Conservation (phyloP, 2,329 filamentous ascomycete species). For the Pestalotiopsis sp. region DNA sequence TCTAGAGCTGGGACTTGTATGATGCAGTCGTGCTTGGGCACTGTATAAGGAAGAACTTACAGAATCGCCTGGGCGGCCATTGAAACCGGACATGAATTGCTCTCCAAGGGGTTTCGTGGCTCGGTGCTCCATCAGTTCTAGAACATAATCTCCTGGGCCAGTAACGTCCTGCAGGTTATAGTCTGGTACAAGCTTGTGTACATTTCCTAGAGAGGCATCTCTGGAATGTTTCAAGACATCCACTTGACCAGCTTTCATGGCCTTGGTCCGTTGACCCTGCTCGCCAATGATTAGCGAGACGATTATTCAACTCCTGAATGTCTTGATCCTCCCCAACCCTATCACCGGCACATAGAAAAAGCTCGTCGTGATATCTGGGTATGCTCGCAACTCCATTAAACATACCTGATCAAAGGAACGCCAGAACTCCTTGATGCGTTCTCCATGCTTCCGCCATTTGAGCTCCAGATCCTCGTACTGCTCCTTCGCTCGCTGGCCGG, state of each 20-base stretch:
- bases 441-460: slow-evolving; percentile 39
- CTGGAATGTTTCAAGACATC: slow-evolving; percentile 37
- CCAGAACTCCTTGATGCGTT: slow-evolving; percentile 42
- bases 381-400: neutral
- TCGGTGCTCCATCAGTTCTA: slow-evolving; percentile 41
- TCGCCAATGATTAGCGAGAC: neutral
- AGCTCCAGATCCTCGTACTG: slow-evolving; percentile 40
- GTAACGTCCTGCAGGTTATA: slow-evolving; percentile 46
- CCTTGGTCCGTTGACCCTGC: slow-evolving; percentile 31
- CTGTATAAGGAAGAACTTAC: slow-evolving; percentile 4
- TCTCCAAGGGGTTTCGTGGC: slow-evolving; percentile 34
- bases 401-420: slow-evolving; percentile 33
- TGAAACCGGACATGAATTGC: slow-evolving; percentile 35
- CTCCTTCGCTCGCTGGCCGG: slow-evolving; percentile 22
- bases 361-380: neutral
- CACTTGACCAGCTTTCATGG: slow-evolving; percentile 35
- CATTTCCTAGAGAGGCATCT: slow-evolving; percentile 38
- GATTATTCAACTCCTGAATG: neutral
- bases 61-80: slow-evolving; percentile 37
- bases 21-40: neutral
- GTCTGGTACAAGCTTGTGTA: slow-evolving; percentile 44
- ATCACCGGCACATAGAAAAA: neutral
- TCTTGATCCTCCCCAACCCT: neutral
- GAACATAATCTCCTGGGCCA: slow-evolving; percentile 34
- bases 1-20: neutral